Conservation (phyloP, 2,329 filamentous ascomycete species). For the Rutstroemia sp. region DNA sequence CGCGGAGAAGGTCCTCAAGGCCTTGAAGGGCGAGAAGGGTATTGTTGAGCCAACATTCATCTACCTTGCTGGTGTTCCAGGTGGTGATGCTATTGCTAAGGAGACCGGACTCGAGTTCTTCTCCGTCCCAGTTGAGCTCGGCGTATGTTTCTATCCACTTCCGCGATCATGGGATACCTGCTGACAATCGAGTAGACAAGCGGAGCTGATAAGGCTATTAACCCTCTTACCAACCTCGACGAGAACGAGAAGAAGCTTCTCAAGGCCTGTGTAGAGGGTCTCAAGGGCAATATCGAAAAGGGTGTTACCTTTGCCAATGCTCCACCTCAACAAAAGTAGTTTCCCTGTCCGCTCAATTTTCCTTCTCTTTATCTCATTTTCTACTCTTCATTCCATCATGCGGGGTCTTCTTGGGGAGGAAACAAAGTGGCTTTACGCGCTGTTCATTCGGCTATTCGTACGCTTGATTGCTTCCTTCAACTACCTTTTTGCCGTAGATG, state of each 20-base stretch:
- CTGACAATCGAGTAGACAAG: constrained; percentile 71
- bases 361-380: background rate
- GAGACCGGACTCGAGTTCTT: constrained; percentile 86
- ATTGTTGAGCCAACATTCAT: constrained; percentile 93
- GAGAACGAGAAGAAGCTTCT: constrained; percentile 15
- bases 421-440: background rate
- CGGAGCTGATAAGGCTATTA: constrained; percentile 6
- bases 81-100: constrained; percentile 80
- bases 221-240: constrained; percentile 18
- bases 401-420: background rate
- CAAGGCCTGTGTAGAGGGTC: constrained; percentile 15
- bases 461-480: background rate
- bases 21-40: constrained; percentile 86
- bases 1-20: constrained; percentile 88
- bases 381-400: background rate
- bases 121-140: constrained; percentile 91
- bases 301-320: constrained; percentile 50
- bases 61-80: constrained; percentile 84
- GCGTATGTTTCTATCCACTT: constrained; percentile 61
- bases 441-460: background rate
- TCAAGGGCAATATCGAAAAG: constrained; percentile 79
- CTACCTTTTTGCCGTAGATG: background rate
- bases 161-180: constrained; percentile 64
- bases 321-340: constrained; percentile 13
- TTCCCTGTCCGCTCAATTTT: constrained; percentile 1